Evolutionary conservation across 2,329 filamentous ascomycete genomes (phyloP).

Genomic region (Ophiostoma triangulosporum): DNA sequence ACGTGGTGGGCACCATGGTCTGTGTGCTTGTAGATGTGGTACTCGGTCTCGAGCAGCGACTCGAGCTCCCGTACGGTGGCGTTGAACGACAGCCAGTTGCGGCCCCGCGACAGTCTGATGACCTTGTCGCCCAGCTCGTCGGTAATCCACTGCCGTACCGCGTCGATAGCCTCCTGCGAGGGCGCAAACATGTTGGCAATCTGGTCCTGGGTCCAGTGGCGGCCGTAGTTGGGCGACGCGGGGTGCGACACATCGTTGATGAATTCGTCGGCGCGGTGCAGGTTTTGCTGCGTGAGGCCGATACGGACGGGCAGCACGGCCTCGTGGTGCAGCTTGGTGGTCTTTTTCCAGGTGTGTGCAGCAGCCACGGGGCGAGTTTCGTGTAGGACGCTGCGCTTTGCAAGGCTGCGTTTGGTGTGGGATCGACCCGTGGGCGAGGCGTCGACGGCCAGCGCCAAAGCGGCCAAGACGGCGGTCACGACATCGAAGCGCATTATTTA

Average conservation of each 20-base stretch:
- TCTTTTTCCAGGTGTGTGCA: constrained; percentile 16
- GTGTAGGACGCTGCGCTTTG: constrained; percentile 19
- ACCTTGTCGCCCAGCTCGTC: constrained; percentile 30
- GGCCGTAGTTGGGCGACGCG: constrained; percentile 29
- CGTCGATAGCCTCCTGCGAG: constrained; percentile 29
- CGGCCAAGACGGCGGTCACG: constrained; percentile 16
- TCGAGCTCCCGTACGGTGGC: constrained; percentile 41
- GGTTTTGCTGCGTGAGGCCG: constrained; percentile 31
- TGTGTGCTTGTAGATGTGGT: constrained; percentile 34
- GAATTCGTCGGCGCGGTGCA: constrained; percentile 31
- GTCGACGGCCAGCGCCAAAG: constrained; percentile 19
- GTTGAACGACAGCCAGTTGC: constrained; percentile 41
- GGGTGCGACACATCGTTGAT: constrained; percentile 31
- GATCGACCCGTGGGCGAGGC: constrained; percentile 10
- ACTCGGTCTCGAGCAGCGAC: constrained; percentile 36
- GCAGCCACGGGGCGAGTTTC: constrained; percentile 18
- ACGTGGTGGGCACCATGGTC: constrained; percentile 23
- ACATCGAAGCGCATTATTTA: constrained; percentile 15
- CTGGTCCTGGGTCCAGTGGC: constrained; percentile 31
- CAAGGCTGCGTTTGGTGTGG: not conserved
- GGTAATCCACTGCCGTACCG: constrained; percentile 39
- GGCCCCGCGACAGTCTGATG: constrained; percentile 35
- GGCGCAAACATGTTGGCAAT: constrained; percentile 31
- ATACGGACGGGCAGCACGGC: constrained; percentile 26
- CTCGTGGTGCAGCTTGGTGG: constrained; percentile 13